Percentiles rank a stretch among this genome's conserved stretches.
Evolutionary conservation across 306 rosid genomes (phyloP).

Genomic region (Inga laurina): DNA sequence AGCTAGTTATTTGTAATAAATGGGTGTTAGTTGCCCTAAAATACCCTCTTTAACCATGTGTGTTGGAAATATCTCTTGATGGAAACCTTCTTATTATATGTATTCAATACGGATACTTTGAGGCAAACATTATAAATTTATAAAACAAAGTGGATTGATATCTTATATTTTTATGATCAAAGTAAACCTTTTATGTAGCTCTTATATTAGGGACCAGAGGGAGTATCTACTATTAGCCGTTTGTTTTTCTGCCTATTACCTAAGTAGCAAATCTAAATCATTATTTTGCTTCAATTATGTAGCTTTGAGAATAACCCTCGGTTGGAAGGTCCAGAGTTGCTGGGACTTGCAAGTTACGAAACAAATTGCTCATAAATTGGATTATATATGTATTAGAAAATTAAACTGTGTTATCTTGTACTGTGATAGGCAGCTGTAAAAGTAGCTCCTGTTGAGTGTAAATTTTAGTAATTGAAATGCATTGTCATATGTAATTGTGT

Average conservation of each 20-base stretch:
- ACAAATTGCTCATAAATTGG: conserved; percentile 78
- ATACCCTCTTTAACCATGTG: too few species aligned
- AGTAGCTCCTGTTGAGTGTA: conserved; percentile 53
- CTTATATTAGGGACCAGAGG: too few species aligned
- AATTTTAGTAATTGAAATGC: conserved; percentile 5
- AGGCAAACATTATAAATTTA: too few species aligned
- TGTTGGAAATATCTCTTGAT: too few species aligned
- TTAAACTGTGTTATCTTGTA: conserved; percentile 47
- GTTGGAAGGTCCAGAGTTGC: conserved; percentile 90
- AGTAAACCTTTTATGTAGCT: too few species aligned
- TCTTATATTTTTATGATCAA: too few species aligned
- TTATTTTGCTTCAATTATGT: conserved; percentile 37
- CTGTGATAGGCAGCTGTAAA: conserved; percentile 53
- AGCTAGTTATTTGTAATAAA: too few species aligned
- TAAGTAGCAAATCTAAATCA: conserved; percentile 1
- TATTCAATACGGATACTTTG: too few species aligned
- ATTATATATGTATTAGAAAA: conserved; percentile 42
- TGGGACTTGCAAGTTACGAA: conserved; percentile 92
- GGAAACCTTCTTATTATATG: too few species aligned
- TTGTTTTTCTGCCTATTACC: background rate
- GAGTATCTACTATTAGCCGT: background rate
- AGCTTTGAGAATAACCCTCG: conserved; percentile 93
- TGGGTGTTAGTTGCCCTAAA: too few species aligned
- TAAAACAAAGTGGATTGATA: too few species aligned
- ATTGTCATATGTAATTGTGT: background rate